Percentiles rank a stretch among this genome's conserved stretches.
Conservation (phyloP, 495 filamentous ascomycete species). For the Penicillium fimorum region DNA sequence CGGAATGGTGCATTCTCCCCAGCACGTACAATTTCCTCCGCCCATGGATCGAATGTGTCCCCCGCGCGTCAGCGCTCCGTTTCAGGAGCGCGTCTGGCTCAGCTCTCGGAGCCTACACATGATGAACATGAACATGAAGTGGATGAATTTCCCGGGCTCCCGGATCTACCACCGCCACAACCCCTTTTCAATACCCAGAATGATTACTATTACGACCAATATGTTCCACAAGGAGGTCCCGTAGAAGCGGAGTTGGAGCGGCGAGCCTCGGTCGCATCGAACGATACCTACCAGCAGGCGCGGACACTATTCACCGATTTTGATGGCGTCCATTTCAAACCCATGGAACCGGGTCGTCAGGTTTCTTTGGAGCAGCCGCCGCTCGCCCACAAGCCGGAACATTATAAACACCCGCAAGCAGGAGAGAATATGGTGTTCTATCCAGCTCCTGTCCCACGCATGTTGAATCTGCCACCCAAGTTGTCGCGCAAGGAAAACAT, state of each 20-base stretch:
- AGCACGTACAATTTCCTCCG: conserved; percentile 62
- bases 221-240: conserved; percentile 15
- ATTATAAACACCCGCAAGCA: conserved; percentile 61
- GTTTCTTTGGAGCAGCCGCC: conserved; percentile 41
- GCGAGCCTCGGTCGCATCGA: conserved; percentile 56
- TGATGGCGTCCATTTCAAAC: conserved; percentile 84
- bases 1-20: conserved; percentile 77
- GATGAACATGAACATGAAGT: conserved; percentile 43
- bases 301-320: conserved; percentile 80
- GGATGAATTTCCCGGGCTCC: conserved; percentile 17
- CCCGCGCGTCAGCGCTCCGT: conserved; percentile 57
- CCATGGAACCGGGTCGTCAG: conserved; percentile 37
- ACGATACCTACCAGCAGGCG: conserved; percentile 67
- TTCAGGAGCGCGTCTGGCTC: conserved; percentile 53
- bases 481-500: conserved; percentile 69
- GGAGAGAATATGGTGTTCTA: conserved; percentile 88
- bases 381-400: conserved; percentile 51
- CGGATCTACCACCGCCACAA: conserved; percentile 29
- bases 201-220: conserved; percentile 21
- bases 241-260: conserved; percentile 33
- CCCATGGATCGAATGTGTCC: conserved; percentile 59
- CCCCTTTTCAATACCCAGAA: conserved; percentile 25
- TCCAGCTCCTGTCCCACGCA: conserved; percentile 88
- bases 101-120: conserved; percentile 51
- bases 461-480: conserved; percentile 87